Base-by-base conservation (phyloP, 1,284 basidiomycete species). In the Heterobasidion occidentale region DNA sequence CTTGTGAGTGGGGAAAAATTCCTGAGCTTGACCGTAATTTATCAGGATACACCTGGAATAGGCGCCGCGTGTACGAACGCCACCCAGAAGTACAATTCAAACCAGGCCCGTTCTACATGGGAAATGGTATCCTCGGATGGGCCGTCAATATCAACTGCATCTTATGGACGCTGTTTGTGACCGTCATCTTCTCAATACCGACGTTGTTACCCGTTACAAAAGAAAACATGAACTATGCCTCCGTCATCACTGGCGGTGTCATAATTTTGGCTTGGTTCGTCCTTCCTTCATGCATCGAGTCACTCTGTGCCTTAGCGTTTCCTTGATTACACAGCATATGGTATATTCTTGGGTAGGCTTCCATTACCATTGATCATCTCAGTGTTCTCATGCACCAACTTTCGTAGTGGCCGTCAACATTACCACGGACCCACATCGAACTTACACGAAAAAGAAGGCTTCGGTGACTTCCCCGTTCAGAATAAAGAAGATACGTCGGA, bases 21-120 rank as follows among this genome's bases (percentile, higher is more conserved):
- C 11, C 9, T 7, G 38, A 9, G 7, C 38, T 27, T 27, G 5
- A 6, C 27, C 27, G 27, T 27, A 27, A 27, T 27, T 27, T 27
- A 27, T 27, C 4, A 27, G 27, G 1, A 27, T 27, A 27, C 27
- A 27, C 27, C 27, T 27, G 27, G 27, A 27, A 27, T 5, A 74
- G 72, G 62, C 81, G 90, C 42, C 78, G 91, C 56, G 71, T 88
- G 56, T 92, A 80, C 70, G 75, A 79, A 57, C 77, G 87, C 60
- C 92, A 95, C 65, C 92, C 92, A 0, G 92, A 94, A 53, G 87
- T 94, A 42, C 74, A 75, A 62, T 94, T 91, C 77, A 86, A 85
- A 67, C 91, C 92, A 1, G 92, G 92, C n/a, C 92, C 92, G 17
- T 94, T 92, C 73, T 89, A 84, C 68, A 84, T 94, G 77, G 92